Evolutionary conservation across 805 yeast genomes (phyloP), one percentile per base, ranked within the genome.

Genomic region (Candida verbasci): DNA sequence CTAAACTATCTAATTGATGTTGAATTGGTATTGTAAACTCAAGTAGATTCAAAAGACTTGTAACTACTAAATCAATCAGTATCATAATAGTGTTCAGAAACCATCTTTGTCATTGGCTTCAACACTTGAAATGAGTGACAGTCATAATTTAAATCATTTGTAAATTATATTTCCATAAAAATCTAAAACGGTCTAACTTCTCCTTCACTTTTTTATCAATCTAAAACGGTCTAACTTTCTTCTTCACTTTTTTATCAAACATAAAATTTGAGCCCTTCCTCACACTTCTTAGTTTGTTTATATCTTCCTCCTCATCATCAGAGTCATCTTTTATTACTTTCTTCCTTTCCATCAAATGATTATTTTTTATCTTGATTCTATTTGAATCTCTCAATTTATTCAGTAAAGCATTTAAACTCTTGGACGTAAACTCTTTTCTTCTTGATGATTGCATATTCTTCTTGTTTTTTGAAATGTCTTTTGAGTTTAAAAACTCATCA

Each of bases 391-490:
- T 51, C 55, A 63, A 50, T 35, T 50, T 59, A 41, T 65, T 63
- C 57, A 63, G 49, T 35, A 67, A 54, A 6, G 69, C 63, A 11
- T 49, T 39, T 65, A 67, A n/a, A n/a, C n/a, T n/a, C n/a, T 62
- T 3, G 72, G 61, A 38, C 50, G 53, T 6, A 65, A 60, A 18
- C 18, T 12, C 4, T 8, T 9, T 22, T 31, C 1, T 17, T 11
- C 16, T 24, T 24, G 16, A n/a, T 11, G 9, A 16, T 22, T 35
- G 6, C 10, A 5, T n/a, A 4, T 4, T 10, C 24, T 34, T 14
- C 31, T 38, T 25, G 15, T 33, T 29, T 17, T 47, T 32, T 15
- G 27, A 20, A 9, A 29, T 22, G n/a, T 35, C 38, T 14, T 31
- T 38, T 41, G 31, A 29, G 17, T 31, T 40, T 16, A 62, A 41